phyloP scores from a whole-genome alignment of 495 filamentous ascomycete species.

The Penicillium egyptiacum region DNA sequence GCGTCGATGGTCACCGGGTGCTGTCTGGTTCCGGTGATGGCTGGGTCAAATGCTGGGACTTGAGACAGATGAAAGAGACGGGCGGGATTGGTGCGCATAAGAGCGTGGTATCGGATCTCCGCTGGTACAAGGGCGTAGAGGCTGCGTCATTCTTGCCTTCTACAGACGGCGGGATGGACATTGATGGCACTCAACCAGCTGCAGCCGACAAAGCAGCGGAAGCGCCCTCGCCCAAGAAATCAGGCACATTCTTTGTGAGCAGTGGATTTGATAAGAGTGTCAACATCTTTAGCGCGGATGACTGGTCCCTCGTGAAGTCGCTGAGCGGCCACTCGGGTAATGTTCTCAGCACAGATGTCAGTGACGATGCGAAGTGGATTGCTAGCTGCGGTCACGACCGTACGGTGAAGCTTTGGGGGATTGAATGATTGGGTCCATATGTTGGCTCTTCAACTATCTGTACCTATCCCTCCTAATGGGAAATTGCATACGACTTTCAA shows the following conservation, averaged over 20 bases:
- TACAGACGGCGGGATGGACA: constrained; percentile 51
- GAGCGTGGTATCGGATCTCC: constrained; percentile 85
- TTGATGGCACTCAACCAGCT: constrained; percentile 48
- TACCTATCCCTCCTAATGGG: not conserved
- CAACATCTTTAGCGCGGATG: constrained; percentile 92
- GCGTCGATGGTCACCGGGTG: constrained; percentile 82
- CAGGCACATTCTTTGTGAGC: constrained; percentile 87
- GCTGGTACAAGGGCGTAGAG: constrained; percentile 88
- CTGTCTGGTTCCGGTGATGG: constrained; percentile 90
- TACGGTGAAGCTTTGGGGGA: constrained; percentile 94
- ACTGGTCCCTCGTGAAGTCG: constrained; percentile 87
- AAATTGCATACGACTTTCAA: not conserved
- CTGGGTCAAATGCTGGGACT: constrained; percentile 97
- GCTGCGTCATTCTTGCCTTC: constrained; percentile 59
- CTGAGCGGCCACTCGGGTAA: constrained; percentile 89
- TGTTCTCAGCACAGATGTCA: constrained; percentile 86
- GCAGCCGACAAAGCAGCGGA: constrained; percentile 16
- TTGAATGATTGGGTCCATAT: constrained; percentile 58
- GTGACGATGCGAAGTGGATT: constrained; percentile 83
- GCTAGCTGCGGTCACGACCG: constrained; percentile 89
- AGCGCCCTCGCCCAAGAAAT: constrained; percentile 53
- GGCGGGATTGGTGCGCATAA: constrained; percentile 89
- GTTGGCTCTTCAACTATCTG: not conserved
- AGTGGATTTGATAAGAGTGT: constrained; percentile 94
- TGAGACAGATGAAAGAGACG: constrained; percentile 78